These are phyloP conservation scores for Glebionis coronaria DNA, from an alignment of 129 eudicot genomes.

Conservation along the genomic window DNA sequence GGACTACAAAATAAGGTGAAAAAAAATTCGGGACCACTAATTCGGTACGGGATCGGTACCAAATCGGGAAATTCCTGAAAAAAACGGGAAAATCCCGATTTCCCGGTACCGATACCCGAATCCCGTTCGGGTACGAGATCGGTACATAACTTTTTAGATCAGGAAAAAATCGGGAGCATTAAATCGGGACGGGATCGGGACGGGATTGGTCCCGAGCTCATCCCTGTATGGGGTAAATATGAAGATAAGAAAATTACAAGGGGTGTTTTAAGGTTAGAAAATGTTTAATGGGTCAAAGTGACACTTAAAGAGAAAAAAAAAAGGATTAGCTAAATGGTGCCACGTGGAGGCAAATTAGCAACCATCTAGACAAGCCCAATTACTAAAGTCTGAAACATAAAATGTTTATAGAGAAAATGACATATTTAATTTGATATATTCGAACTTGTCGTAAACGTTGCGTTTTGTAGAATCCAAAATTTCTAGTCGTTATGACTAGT, in stretches of 20 bases:
- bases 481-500: conserved; percentile 9
- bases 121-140: too few species aligned
- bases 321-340: conserved; percentile 36
- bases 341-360: conserved; percentile 61
- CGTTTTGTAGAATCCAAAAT: conserved; percentile 29
- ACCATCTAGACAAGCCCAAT: conserved; percentile 30
- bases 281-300: conserved; percentile 23
- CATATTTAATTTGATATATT: conserved; percentile 13
- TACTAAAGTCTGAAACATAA: conserved; percentile 22
- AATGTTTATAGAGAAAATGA: conserved; percentile 20
- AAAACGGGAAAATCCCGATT: too few species aligned
- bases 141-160: too few species aligned
- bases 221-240: too few species aligned
- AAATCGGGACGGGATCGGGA: too few species aligned
- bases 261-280: conserved; percentile 18
- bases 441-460: conserved; percentile 46
- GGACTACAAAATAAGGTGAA: too few species aligned
- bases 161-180: too few species aligned
- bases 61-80: too few species aligned
- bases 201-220: too few species aligned
- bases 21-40: too few species aligned
- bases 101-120: too few species aligned
- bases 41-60: too few species aligned
- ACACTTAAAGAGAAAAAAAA: background rate
- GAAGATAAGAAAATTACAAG: background rate